Evolutionary conservation across 768 basidiomycete species (phyloP).

Genomic region (Rhizopogon salebrosus): DNA sequence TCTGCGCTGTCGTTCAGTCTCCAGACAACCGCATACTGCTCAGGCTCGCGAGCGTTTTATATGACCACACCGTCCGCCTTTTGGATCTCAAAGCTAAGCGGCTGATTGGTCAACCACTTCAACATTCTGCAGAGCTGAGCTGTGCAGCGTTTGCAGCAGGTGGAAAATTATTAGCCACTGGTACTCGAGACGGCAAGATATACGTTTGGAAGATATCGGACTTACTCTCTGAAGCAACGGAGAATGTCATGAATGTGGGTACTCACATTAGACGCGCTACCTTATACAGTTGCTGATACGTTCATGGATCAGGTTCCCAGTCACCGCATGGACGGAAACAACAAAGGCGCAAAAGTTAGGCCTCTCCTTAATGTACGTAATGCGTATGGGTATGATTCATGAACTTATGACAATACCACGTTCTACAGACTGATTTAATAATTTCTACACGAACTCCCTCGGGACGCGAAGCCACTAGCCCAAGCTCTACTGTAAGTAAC

Average conservation of each 20-base stretch:
- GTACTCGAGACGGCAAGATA: neutral
- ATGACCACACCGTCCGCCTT: slow-evolving; percentile 4
- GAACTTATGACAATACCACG: neutral
- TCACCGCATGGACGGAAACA: no score
- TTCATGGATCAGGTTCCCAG: neutral
- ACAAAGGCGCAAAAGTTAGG: no score
- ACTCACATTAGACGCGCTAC: neutral
- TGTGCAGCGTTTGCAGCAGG: neutral
- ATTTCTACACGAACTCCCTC: neutral
- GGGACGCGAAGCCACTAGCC: no score
- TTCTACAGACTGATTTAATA: neutral
- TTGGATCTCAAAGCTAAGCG: slow-evolving; percentile 6
- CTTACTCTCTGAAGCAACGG: neutral
- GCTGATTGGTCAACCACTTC: slow-evolving; percentile 4
- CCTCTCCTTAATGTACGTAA: neutral
- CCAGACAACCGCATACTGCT: slow-evolving; percentile 8
- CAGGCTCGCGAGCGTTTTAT: slow-evolving; percentile 13
- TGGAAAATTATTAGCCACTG: neutral
- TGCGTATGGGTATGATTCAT: neutral
- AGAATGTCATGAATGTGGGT: neutral
- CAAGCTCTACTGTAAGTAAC: no score
- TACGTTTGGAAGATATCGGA: neutral
- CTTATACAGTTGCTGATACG: neutral
- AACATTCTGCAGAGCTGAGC: neutral
- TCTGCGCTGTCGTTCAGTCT: neutral